Conservation (phyloP, 2,329 filamentous ascomycete species). For the Aspergillus sergii region DNA sequence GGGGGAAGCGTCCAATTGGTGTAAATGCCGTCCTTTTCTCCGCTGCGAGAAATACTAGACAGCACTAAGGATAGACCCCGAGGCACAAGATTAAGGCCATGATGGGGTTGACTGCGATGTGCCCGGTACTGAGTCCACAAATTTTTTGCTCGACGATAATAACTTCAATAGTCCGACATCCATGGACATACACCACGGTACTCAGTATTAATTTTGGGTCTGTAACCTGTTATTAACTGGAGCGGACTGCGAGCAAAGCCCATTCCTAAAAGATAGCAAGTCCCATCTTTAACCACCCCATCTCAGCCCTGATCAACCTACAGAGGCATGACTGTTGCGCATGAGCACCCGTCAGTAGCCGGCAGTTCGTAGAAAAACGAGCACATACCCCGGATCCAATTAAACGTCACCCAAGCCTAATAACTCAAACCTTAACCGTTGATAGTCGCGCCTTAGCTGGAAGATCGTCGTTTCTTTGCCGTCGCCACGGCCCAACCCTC, state of each 20-base stretch:
- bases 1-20: constrained; percentile 5
- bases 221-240: background rate
- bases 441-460: constrained; percentile 9
- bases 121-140: background rate
- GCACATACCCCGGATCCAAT: background rate
- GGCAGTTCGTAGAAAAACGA: background rate
- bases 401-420: constrained; percentile 8
- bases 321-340: background rate
- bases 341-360: background rate
- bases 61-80: background rate
- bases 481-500: background rate
- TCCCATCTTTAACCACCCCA: too few relatives aligned
- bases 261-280: background rate
- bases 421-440: constrained; percentile 11
- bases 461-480: constrained; percentile 11
- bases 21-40: background rate
- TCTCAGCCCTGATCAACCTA: background rate
- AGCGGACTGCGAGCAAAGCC: background rate
- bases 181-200: too few relatives aligned
- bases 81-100: background rate
- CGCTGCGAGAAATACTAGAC: background rate
- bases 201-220: background rate
- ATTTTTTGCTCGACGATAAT: background rate
- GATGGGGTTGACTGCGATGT: background rate
- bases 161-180: background rate